A percentile compares a stretch with the other conserved stretches of the same genome.
Conservation (phyloP, 2,329 filamentous ascomycete species). For the Helotiales sp. region DNA sequence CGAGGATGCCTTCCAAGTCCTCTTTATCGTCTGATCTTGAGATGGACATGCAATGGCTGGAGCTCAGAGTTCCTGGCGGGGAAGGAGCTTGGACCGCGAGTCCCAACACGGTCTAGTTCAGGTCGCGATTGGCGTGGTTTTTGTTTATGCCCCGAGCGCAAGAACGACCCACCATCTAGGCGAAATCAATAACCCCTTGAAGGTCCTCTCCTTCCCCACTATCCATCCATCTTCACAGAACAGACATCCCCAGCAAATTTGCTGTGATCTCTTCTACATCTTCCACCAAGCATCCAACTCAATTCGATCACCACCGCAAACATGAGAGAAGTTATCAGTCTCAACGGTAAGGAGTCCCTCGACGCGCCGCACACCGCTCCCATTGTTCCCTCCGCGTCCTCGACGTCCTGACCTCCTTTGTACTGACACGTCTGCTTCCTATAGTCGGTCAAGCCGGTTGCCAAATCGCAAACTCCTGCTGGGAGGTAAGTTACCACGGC, state of each 20-base stretch:
- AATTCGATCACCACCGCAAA: constrained; percentile 51
- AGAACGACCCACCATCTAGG: constrained; percentile 27
- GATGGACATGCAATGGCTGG: too few species aligned
- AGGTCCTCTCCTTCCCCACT: constrained; percentile 35
- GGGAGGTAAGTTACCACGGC: constrained; percentile 78
- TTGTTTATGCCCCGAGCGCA: constrained; percentile 33
- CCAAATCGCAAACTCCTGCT: constrained; percentile 99
- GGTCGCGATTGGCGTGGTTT: constrained; percentile 18
- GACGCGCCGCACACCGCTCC: constrained; percentile 48
- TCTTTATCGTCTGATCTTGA: not conserved
- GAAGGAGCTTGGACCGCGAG: constrained; percentile 29
- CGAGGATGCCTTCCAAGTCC: too few species aligned
- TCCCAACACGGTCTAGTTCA: constrained; percentile 12
- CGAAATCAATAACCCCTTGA: constrained; percentile 33
- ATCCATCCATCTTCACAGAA: constrained; percentile 30
- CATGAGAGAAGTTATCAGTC: constrained; percentile 99
- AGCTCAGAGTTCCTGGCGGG: not conserved
- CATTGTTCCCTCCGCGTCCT: constrained; percentile 46
- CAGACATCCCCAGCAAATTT: constrained; percentile 33
- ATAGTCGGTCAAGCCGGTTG: constrained; percentile 99
- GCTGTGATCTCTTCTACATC: constrained; percentile 31
- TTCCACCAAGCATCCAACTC: constrained; percentile 16
- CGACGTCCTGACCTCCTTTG: constrained; percentile 29
- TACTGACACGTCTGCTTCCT: constrained; percentile 39
- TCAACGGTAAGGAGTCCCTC: constrained; percentile 78